Evolutionary conservation across 1,284 basidiomycete genomes (phyloP).

Genomic region (Inonotus obliquus): DNA sequence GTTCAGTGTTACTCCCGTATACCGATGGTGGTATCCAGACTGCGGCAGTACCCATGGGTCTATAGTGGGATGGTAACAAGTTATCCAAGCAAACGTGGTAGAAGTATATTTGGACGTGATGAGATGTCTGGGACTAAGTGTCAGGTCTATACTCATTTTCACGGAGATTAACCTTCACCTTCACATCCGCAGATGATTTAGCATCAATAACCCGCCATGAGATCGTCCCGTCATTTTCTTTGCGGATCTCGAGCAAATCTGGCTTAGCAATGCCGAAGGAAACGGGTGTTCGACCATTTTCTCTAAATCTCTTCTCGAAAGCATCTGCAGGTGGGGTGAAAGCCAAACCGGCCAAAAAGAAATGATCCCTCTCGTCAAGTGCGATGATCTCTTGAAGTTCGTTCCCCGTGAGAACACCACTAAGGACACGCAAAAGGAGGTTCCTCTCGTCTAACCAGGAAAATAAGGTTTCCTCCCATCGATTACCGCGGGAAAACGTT

Average conservation of each 20-base stretch:
- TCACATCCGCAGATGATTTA: slow-evolving; percentile 40
- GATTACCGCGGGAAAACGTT: slow-evolving; percentile 39
- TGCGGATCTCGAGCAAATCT: slow-evolving; percentile 40
- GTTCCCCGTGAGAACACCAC: slow-evolving; percentile 28
- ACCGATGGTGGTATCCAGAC: slow-evolving; percentile 43
- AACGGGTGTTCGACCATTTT: slow-evolving; percentile 31
- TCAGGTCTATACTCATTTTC: neutral
- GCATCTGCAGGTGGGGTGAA: slow-evolving; percentile 36
- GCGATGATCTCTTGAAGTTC: slow-evolving; percentile 37
- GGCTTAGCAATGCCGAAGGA: slow-evolving; percentile 44
- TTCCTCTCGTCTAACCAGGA: slow-evolving; percentile 40
- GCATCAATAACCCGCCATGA: slow-evolving; percentile 50
- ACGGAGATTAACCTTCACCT: slow-evolving; percentile 24
- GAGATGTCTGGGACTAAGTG: slow-evolving; percentile 37
- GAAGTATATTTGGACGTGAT: slow-evolving; percentile 47
- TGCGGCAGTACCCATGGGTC: slow-evolving; percentile 32
- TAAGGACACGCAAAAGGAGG: slow-evolving; percentile 37
- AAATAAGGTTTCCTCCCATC: slow-evolving; percentile 47
- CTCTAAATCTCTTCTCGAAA: slow-evolving; percentile 32
- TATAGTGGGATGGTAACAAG: slow-evolving; percentile 34
- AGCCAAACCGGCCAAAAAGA: slow-evolving; percentile 43
- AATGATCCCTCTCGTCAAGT: slow-evolving; percentile 40
- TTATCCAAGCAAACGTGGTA: slow-evolving; percentile 41
- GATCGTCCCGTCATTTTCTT: slow-evolving; percentile 33
- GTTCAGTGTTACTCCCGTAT: slow-evolving; percentile 27